Conservation (phyloP, 768 basidiomycete species). For the Phlebiopsis flavidoalba region DNA sequence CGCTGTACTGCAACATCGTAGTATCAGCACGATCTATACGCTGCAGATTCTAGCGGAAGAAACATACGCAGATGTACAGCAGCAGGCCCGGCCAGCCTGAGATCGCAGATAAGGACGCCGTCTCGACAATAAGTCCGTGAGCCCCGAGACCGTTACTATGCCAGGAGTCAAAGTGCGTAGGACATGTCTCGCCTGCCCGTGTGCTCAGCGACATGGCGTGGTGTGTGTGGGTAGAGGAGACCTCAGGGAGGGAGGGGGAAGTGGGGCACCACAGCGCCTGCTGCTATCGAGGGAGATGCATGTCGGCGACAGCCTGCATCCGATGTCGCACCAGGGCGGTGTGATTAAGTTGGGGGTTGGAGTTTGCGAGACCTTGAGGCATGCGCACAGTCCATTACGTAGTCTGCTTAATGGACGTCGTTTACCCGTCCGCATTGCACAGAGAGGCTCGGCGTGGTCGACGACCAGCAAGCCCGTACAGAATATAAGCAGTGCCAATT, state of each 20-base stretch:
- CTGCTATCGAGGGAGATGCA: neutral
- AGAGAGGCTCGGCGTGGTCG: too few species aligned
- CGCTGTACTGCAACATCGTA: conserved; percentile 14
- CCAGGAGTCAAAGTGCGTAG: conserved; percentile 15
- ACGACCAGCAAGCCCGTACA: too few species aligned
- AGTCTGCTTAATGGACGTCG: too few species aligned
- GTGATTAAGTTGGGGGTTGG: conserved; percentile 5
- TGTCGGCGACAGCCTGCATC: neutral
- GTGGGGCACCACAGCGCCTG: neutral
- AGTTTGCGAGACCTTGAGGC: neutral
- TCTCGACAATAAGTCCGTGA: conserved; percentile 21
- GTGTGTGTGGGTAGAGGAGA: neutral
- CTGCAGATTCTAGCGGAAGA: neutral
- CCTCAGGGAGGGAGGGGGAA: neutral
- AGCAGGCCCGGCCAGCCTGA: conserved; percentile 17
- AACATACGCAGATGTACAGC: conserved; percentile 19
- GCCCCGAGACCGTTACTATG: conserved; percentile 19
- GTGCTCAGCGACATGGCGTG: neutral
- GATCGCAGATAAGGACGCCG: conserved; percentile 20
- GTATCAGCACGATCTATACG: neutral
- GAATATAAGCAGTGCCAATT: too few species aligned
- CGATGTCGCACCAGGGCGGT: neutral
- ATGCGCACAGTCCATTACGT: too few species aligned
- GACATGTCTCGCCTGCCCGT: neutral
- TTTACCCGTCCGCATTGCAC: too few species aligned